These are phyloP conservation scores for Geranium brycei DNA, from an alignment of 345 rosid species.

Conservation along the genomic window DNA sequence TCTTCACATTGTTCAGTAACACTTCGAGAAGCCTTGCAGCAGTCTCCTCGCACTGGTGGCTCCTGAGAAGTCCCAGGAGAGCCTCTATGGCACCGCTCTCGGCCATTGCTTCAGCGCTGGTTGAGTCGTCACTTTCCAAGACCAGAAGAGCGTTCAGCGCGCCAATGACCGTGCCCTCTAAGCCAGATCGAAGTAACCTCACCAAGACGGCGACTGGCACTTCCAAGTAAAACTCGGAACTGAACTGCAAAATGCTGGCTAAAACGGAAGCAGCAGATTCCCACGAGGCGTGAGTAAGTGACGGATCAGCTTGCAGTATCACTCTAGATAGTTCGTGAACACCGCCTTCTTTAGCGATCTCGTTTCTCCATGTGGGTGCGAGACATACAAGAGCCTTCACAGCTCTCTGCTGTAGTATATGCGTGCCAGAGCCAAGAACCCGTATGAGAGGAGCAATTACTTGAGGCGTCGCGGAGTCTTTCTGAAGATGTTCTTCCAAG, in stretches of 20 bases:
- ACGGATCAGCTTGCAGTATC: slow-evolving; percentile 86
- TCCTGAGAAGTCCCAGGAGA: slow-evolving; percentile 82
- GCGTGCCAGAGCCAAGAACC: slow-evolving; percentile 79
- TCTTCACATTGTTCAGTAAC: slow-evolving; percentile 87
- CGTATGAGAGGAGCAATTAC: slow-evolving; percentile 76
- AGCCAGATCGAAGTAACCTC: slow-evolving; percentile 74
- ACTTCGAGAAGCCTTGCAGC: slow-evolving; percentile 92
- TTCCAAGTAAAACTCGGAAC: slow-evolving; percentile 90
- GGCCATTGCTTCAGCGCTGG: slow-evolving; percentile 98
- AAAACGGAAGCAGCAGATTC: slow-evolving; percentile 91
- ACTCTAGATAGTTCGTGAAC: slow-evolving; percentile 84
- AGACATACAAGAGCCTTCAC: slow-evolving; percentile 93
- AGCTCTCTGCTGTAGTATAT: slow-evolving; percentile 91
- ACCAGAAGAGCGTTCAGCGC: slow-evolving; percentile 92
- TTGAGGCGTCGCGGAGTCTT: slow-evolving; percentile 71
- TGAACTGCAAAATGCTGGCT: slow-evolving; percentile 78
- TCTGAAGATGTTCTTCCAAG: slow-evolving; percentile 32
- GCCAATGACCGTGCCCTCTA: slow-evolving; percentile 70
- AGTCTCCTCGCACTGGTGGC: slow-evolving; percentile 95
- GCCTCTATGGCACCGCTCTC: slow-evolving; percentile 98
- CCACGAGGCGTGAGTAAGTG: slow-evolving; percentile 81
- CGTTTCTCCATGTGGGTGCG: slow-evolving; percentile 86
- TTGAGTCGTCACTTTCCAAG: slow-evolving; percentile 88
- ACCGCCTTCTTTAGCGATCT: slow-evolving; percentile 94
- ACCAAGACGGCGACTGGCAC: slow-evolving; percentile 95